phyloP scores from a whole-genome alignment of 371 early-diverging fungal genomes.

The Mucor saturninus region DNA sequence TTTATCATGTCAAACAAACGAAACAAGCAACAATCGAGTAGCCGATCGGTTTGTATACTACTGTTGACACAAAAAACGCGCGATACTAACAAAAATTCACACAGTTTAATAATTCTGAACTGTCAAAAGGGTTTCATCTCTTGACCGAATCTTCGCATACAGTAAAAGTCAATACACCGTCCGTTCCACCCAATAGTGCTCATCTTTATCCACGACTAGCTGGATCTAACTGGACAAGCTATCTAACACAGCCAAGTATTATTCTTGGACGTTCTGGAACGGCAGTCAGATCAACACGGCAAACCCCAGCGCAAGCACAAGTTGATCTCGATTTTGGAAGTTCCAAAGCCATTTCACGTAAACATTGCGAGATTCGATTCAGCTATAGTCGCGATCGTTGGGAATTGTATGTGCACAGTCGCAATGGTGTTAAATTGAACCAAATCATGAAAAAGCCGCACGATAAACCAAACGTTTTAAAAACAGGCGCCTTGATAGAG shows the following conservation, averaged over 20 bases:
- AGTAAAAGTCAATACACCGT: slow-evolving; percentile 36
- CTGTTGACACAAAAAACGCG: not conserved
- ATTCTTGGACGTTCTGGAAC: slow-evolving; percentile 41
- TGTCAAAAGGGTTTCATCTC: slow-evolving; percentile 32
- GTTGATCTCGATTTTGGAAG: slow-evolving; percentile 46
- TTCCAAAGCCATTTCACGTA: slow-evolving; percentile 43
- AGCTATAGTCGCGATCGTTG: slow-evolving; percentile 31
- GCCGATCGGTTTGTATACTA: not conserved
- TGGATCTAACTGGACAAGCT: slow-evolving; percentile 49
- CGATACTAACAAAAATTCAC: not conserved
- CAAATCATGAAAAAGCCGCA: slow-evolving; percentile 29
- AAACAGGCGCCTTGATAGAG: slow-evolving; percentile 40
- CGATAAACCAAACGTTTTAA: slow-evolving; percentile 29
- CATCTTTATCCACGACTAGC: slow-evolving; percentile 50
- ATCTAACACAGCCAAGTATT: slow-evolving; percentile 36
- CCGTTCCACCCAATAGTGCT: slow-evolving; percentile 26
- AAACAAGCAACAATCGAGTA: not conserved
- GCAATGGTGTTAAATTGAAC: slow-evolving; percentile 50
- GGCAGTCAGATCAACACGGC: not conserved
- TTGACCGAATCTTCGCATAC: slow-evolving; percentile 36
- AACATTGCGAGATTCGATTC: slow-evolving; percentile 48
- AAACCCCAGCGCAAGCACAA: not conserved
- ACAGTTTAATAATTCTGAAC: slow-evolving; percentile 37
- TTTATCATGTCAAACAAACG: not conserved
- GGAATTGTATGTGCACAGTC: slow-evolving; percentile 46